A percentile compares a stretch with the other conserved stretches of the same genome.
Evolutionary conservation across 108 stramenopile genomes (phyloP).

Genomic region (Mayamaea pseudoterrestris): DNA sequence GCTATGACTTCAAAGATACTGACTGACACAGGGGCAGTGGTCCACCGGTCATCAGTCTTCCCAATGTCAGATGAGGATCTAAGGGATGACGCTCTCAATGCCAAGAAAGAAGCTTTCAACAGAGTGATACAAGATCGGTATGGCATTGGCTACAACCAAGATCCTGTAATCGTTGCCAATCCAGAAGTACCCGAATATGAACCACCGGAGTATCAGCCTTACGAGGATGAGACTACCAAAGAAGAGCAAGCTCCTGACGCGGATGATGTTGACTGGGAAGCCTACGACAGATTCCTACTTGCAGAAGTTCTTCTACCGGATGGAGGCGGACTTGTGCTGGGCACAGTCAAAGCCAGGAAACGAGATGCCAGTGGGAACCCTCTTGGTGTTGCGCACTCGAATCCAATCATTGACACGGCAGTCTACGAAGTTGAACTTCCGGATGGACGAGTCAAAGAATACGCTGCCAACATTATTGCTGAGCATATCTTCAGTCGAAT

Average conservation of each 20-base stretch:
- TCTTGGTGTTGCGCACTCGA: constrained; percentile 12
- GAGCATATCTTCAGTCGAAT: constrained; percentile 12
- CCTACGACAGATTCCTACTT: not conserved
- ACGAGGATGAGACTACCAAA: not conserved
- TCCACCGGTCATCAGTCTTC: constrained; percentile 16
- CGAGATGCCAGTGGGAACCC: constrained; percentile 20
- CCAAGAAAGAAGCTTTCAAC: constrained; percentile 1
- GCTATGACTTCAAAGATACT: constrained; percentile 22
- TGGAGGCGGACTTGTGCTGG: constrained; percentile 4
- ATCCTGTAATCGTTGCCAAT: not conserved
- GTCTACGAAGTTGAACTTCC: constrained; percentile 25
- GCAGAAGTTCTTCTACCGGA: not conserved
- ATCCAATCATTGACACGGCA: constrained; percentile 16
- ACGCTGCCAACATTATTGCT: constrained; percentile 21
- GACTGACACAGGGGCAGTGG: constrained; percentile 2
- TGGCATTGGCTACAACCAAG: not conserved
- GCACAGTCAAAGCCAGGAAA: constrained; percentile 10
- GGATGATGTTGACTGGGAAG: not conserved
- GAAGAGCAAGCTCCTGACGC: not conserved
- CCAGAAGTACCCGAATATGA: not conserved
- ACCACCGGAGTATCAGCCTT: not conserved
- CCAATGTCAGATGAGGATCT: constrained; percentile 11
- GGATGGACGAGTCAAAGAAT: constrained; percentile 15
- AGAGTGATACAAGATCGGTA: not conserved
- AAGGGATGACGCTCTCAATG: not conserved